Percentiles rank a stretch among this genome's conserved stretches.
Evolutionary conservation across 176 grass and related monocot species (phyloP).

Genomic region (Oryza glumipatula): DNA sequence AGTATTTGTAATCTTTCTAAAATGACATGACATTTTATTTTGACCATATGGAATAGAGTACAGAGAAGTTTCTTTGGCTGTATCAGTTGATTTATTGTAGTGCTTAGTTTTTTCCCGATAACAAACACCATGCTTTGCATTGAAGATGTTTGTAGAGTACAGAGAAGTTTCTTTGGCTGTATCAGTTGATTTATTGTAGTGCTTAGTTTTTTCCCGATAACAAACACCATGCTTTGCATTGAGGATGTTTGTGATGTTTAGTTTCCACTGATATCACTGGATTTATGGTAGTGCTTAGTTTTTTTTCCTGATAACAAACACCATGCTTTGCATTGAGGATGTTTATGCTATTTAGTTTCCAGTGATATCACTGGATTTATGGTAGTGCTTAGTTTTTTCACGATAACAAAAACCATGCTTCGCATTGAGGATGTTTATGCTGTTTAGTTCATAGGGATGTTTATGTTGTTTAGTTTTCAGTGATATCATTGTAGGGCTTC

Average conservation of each 20-base stretch:
- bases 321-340: not conserved
- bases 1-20: not conserved
- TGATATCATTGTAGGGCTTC: too few species aligned
- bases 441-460: too few species aligned
- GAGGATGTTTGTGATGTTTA: not conserved
- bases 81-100: slow-evolving; percentile 15
- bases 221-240: not conserved
- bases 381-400: too few species aligned
- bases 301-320: not conserved
- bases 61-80: slow-evolving; percentile 21
- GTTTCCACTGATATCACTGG: too few species aligned
- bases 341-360: not conserved
- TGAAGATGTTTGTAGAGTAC: not conserved
- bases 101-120: slow-evolving; percentile 3
- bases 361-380: not conserved
- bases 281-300: not conserved
- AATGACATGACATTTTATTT: not conserved
- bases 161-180: slow-evolving; percentile 25
- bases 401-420: not conserved
- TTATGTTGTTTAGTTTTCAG: too few species aligned
- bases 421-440: too few species aligned
- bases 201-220: slow-evolving; percentile 8
- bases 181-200: slow-evolving; percentile 12
- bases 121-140: not conserved
- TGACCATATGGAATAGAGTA: not conserved